A percentile compares a stretch with the other conserved stretches of the same genome.
Conservation (phyloP, 164 flowering plant species). For the Platanus orientalis region DNA sequence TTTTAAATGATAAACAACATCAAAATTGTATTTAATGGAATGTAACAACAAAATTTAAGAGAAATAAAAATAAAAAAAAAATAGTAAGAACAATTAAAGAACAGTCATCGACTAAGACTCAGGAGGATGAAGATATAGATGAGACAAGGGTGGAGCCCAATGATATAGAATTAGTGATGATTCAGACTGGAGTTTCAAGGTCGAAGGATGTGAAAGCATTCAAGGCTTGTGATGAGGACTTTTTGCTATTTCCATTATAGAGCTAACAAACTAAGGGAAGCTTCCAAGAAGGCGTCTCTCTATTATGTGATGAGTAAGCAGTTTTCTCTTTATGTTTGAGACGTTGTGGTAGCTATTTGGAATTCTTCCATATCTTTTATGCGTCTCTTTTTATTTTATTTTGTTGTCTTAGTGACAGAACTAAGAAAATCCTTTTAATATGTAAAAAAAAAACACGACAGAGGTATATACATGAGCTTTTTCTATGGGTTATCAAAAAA, state of each 20-base stretch:
- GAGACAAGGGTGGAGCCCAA: slow-evolving; percentile 37
- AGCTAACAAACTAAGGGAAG: slow-evolving; percentile 23
- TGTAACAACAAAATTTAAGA: too few species aligned
- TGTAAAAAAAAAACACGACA: too few species aligned
- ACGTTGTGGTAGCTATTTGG: background rate
- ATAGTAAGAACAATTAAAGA: too few species aligned
- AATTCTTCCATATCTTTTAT: background rate
- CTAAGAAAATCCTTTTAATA: background rate
- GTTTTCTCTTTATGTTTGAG: background rate
- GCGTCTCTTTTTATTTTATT: background rate
- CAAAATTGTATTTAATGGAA: too few species aligned
- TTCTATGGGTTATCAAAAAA: too few species aligned
- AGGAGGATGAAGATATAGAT: slow-evolving; percentile 37
- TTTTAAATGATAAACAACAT: too few species aligned
- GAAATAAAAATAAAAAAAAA: too few species aligned
- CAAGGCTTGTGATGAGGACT: slow-evolving; percentile 32
- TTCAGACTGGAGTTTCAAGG: slow-evolving; percentile 38
- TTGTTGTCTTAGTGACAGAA: slow-evolving; percentile 9
- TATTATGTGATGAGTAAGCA: background rate
- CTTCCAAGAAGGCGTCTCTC: background rate
- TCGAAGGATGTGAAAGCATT: slow-evolving; percentile 37
- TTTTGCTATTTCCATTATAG: slow-evolving; percentile 37
- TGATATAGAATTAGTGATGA: slow-evolving; percentile 38
- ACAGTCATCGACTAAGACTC: slow-evolving; percentile 26
- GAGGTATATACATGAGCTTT: too few species aligned